Percentiles rank a stretch among this genome's conserved stretches.
phyloP scores from a whole-genome alignment of 306 rosid genomes.

The Astragalus membranaceus region DNA sequence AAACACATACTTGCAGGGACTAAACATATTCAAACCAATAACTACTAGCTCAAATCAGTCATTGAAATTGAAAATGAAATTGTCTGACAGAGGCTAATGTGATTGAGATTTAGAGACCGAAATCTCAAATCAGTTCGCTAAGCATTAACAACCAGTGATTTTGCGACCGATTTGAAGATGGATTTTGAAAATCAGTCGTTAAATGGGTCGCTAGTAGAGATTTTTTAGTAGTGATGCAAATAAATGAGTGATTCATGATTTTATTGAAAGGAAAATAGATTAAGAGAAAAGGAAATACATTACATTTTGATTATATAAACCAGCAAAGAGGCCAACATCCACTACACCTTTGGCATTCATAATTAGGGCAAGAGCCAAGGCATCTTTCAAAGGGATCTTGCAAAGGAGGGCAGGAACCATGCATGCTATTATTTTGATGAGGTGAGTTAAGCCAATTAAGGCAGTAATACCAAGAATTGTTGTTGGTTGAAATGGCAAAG shows the following conservation, averaged over 20 bases:
- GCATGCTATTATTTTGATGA: conserved; percentile 14
- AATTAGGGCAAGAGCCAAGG: conserved; percentile 36
- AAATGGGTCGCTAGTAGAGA: too few species aligned
- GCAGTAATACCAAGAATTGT: background rate
- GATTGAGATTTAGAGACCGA: too few species aligned
- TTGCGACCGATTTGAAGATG: too few species aligned
- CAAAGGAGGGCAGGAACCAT: conserved; percentile 3
- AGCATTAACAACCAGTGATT: too few species aligned
- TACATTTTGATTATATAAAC: conserved; percentile 7
- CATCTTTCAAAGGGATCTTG: conserved; percentile 37
- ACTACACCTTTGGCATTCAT: conserved; percentile 42
- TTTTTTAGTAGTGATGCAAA: too few species aligned
- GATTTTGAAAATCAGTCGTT: too few species aligned
- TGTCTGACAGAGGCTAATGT: too few species aligned
- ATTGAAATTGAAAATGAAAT: too few species aligned
- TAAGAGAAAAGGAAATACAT: background rate
- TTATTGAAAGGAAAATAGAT: background rate
- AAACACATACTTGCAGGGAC: too few species aligned
- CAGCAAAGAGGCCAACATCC: conserved; percentile 9
- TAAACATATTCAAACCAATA: too few species aligned
- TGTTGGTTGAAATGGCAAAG: background rate
- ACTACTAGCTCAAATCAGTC: too few species aligned
- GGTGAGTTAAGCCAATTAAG: background rate
- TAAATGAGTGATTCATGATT: background rate
- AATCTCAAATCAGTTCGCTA: too few species aligned